Evolutionary conservation across 2,329 filamentous ascomycete genomes (phyloP), one percentile per base, ranked within the genome.

Genomic region (Neonectria faginata): DNA sequence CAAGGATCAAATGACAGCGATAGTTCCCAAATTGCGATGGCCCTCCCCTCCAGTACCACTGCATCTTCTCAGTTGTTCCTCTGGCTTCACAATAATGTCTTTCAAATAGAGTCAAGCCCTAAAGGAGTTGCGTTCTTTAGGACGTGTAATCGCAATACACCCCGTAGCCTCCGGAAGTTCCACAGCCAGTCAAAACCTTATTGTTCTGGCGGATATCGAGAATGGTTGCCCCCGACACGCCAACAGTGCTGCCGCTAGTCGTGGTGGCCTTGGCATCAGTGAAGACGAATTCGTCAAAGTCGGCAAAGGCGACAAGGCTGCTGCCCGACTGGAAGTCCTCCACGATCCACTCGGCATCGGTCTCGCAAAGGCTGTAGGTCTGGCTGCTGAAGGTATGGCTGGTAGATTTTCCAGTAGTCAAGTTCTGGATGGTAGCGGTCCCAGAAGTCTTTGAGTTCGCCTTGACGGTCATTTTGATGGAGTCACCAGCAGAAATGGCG

Each of bases 291-390:
- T 51, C 51, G 18, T 33, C 51, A 51, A 61, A 61, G 44, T 61
- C 42, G 27, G 58, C 51, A 56, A 61, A 61, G n/a, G 58, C 22
- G 3, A 61, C 58, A 36, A 61, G 58, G 25, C 20, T 18, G 31
- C 18, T 50, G 25, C 52, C 51, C 5, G 42, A 42, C 25, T 61
- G 41, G 16, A 61, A 61, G 18, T 61, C 52, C 44, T 61, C 58
- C 5, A 61, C 51, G n/a, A 61, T 61, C 58, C 58, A 61, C 33
- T 61, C 58, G 4, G 58, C 58, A 25, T 61, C 48, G 33, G 31
- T 47, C 52, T 61, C 58, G 52, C 58, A 61, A n/a, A 61, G 25
- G 44, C 51, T 56, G 22, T 56, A 22, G 5, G 42, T 61, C 9
- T 54, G 31, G 3, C 58, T 51, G n/a, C 39, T 56, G 44, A 61